Base-by-base conservation (phyloP, 176 grass and related monocot genomes). In the Alloteropsis semialata region DNA sequence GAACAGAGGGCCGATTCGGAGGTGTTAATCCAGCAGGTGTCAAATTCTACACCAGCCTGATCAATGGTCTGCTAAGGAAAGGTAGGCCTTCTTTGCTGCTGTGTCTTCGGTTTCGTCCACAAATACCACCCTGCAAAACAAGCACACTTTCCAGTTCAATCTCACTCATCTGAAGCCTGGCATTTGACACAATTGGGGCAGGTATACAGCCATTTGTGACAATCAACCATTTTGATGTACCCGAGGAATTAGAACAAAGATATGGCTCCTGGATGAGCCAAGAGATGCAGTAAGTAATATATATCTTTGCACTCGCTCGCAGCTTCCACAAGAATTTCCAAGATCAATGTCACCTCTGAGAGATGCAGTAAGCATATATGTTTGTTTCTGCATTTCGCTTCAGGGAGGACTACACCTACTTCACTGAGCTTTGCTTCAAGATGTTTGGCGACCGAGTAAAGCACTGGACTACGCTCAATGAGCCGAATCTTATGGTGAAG, bases 381-480 rank as follows among this genome's bases (percentile, higher is more conserved):
- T 4, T 32, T 45, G 36, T 80, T 69, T 36, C 36, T 77, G n/a
- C 7, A n/a, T 37, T 27, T 66, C 34, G 45, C 69, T 78, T 44
- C 83, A 94, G 92, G 84, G 57, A 94, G 77, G 92, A 94, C 79
- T 94, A 43, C 34, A 78, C 49, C 10, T 78, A 89, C 70, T 91
- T 76, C 22, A 81, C 84, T 11, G 87, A 91, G 33, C 57, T 91
- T 41, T 94, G 92, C 64, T 94, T 94, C 81, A 91, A 82, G 76
- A 84, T 78, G 72, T 94, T 94, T 72, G 92, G 87, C 37, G 89
- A 94, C n/a, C 50, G 84, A 63, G 89, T 94, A n/a, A 94, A 94
- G 60, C 62, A 81, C n/a, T 94, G 92, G 92, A 67, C 5, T 28
- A 91, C 89, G 65, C 62, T 94, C 22, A 91, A 94, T 65, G 92